Percentiles rank a stretch among this genome's conserved stretches.
These are phyloP conservation scores for Sugiyamaella floridensis DNA, from an alignment of 805 yeast species.

Conservation along the genomic window DNA sequence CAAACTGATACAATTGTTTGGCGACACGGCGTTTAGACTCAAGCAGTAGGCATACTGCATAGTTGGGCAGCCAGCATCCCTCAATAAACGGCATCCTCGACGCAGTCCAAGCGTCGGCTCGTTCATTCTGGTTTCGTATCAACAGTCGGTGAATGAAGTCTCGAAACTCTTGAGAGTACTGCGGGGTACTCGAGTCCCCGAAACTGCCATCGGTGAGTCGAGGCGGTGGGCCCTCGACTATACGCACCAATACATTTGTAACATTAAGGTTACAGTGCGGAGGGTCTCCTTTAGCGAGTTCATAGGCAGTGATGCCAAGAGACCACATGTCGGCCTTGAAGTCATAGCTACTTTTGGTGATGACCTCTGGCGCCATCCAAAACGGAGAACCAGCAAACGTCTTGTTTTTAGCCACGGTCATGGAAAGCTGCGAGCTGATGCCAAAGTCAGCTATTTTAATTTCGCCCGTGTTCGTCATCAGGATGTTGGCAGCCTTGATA, in stretches of 20 bases:
- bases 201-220: not conserved
- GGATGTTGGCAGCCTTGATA: slow-evolving; percentile 84
- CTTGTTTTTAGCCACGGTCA: slow-evolving; percentile 44
- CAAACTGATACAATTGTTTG: too few relatives aligned
- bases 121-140: slow-evolving; percentile 51
- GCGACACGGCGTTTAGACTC: too few relatives aligned
- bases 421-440: slow-evolving; percentile 73
- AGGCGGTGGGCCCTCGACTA: slow-evolving; percentile 65
- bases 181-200: slow-evolving; percentile 36
- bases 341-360: slow-evolving; percentile 57
- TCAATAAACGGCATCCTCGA: too few relatives aligned
- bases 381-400: slow-evolving; percentile 94
- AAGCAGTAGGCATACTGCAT: too few relatives aligned
- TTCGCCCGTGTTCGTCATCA: slow-evolving; percentile 59
- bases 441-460: slow-evolving; percentile 92
- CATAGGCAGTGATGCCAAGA: slow-evolving; percentile 85
- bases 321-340: slow-evolving; percentile 95
- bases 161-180: slow-evolving; percentile 46
- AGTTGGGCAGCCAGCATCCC: too few relatives aligned
- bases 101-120: too few relatives aligned
- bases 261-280: slow-evolving; percentile 73
- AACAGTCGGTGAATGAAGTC: slow-evolving; percentile 67
- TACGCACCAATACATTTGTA: slow-evolving; percentile 63
- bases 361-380: slow-evolving; percentile 99
- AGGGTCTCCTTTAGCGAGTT: slow-evolving; percentile 73